Base-by-base conservation (phyloP, 129 eudicot species). In the Rutidosis leptorrhynchoides region DNA sequence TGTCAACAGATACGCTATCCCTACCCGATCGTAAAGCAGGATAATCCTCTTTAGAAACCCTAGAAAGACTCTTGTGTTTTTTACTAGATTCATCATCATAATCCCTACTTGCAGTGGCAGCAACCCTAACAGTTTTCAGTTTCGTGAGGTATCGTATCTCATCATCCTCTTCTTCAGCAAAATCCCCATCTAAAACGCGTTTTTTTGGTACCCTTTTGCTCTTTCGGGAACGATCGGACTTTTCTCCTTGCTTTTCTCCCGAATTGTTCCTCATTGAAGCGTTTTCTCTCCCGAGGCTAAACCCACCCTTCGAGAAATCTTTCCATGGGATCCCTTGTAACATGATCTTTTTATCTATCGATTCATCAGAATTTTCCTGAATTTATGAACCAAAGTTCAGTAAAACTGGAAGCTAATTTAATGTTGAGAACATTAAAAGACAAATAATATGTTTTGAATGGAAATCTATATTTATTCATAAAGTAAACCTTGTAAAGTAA, bases 121-220 rank as follows among this genome's bases (percentile, higher is more conserved):
- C 58, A 74, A 69, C 72, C 69, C 64, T 92, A 16, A 95, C 84
- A 11, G 79, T 78, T 76, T 84, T 86, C 5, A 92, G 81, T 76
- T 92, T 92, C 75, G 83, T 92, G 48, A 92, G 70, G 60, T 88
- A 92, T 37, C 96, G 85, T 51, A 92, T 85, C 89, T 92, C 98
- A 69, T 83, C 95, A 56, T 92, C 96, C 0, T 89, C 96, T 43
- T 92, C 98, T 27, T 88, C 98, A 59, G 78, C 87, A 67, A 82
- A 90, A 25, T 76, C 96, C 48, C 78, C 85, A 68, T 92, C 90
- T 42, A 74, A 70, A 43, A 71, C 91, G 7, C 87, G 89, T 72
- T 75, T 92, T 78, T 92, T 92, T 21, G 98, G 87, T 20, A 56
- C 95, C 82, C 92, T 77, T 80, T 69, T 92, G 81, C 96, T 85